Base-by-base conservation (phyloP, 257 asterid species). In the Nicotiana undulata region DNA sequence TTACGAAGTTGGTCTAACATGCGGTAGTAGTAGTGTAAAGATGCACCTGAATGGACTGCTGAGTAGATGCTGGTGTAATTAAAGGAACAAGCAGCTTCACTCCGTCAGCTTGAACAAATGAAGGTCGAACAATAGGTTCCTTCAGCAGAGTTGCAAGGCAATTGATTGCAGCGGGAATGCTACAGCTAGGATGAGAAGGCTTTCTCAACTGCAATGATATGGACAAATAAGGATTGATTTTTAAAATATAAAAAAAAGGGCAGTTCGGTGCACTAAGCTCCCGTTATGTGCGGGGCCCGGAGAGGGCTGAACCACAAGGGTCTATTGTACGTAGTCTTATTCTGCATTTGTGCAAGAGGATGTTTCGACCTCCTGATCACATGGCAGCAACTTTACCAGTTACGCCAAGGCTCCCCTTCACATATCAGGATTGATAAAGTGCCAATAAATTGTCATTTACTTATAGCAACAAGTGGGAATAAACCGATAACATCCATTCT, bases 81-180 rank as follows among this genome's bases (percentile, higher is more conserved):
- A 93, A 86, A 80, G 97, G 97, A 84, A 91, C 84, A 75, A 94
- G 93, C 86, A 93, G 86, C 90, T 91, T 93, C 82, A 94, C 97
- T 77, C 98, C 98, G 85, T 90, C 96, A 81, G 86, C 91, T 91
- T 90, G 94, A 88, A 94, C 98, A 88, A 94, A 94, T 81, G 91
- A 89, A 82, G 91, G 89, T 84, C 98, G 91, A 59, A 90, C 94
- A 46, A 88, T 63, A 74, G 98, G 96, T 85, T 93, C 98, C 86
- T 88, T 94, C 83, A 94, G 89, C 81, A 93, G 85, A 84, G 94
- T 93, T 76, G 98, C 89, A 82, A 93, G 95, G 85, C 93, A 81
- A 90, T 84, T 91, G 82, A 94, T 84, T 81, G 97, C 96, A 1
- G 92, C 81, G 58, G 98, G 97, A 84, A 90, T 86, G 86, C 93